Base-by-base conservation (phyloP, 192 early-diverging fungal genomes). In the Linnemannia exigua region DNA sequence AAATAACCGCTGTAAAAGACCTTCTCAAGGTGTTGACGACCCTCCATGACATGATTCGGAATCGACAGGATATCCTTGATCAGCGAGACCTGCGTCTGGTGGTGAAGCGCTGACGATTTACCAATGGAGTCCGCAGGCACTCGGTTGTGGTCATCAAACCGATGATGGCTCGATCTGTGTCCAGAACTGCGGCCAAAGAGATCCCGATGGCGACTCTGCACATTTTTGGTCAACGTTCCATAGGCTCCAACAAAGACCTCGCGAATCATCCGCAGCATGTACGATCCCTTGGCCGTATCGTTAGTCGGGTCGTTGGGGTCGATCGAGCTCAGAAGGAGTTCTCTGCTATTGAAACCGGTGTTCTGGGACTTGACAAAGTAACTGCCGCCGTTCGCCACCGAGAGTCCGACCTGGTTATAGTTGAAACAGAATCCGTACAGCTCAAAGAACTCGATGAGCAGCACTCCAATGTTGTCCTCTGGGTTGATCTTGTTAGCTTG, bases 401-500 rank as follows among this genome's bases (percentile, higher is more conserved):
- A 87, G 33, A 98, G 89, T 20, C 95, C 95, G 14, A 96, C 91
- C 15, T 86, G 80, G 44, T 84, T 77, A 58, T 93, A 95, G 82
- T 95, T 96, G 82, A 98, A 97, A 5, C 88, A 76, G 37, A 89
- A 88, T 19, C 98, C 98, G 79, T 97, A 99, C 4, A 98, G 90
- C 80, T 99, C 97, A 70, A 99, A 93, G 71, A 98, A 96, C 84
- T 99, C 98, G 11, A 98, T 89, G 52, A 99, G 75, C 19, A 99
- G 81, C n/a, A 96, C 91, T 37, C 97, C 98, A 37, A 99, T 79
- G 87, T 98, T 99, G 11, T 95, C 87, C 54, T 83, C 48, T 0
- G 95, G 85, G 37, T 91, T 87, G 22, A 98, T 92, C 14, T 89
- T 81, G 16, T 94, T 93, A 16, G 90, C 88, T 70, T 91, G 91